These are phyloP conservation scores for Mycena epipterygia DNA, from an alignment of 768 basidiomycete species.

Conservation along the genomic window DNA sequence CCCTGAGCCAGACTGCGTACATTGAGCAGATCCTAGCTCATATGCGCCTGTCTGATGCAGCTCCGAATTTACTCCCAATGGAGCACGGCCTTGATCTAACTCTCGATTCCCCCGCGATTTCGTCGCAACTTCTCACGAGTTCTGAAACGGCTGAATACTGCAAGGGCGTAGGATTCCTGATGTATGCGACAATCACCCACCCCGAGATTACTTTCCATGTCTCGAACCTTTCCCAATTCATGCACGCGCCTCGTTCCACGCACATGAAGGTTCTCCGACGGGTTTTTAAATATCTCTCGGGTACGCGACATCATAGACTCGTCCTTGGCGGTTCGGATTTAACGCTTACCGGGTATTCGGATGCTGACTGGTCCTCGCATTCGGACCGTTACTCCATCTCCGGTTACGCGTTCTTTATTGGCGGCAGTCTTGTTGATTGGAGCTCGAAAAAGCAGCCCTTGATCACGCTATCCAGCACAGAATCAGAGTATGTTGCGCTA, in stretches of 20 bases:
- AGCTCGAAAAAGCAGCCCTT: not conserved
- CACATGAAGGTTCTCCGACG: not conserved
- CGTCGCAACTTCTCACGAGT: no score
- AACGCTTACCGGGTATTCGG: constrained; percentile 1
- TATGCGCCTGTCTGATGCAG: constrained; percentile 1
- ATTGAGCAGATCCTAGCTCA: constrained; percentile 1
- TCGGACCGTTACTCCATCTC: not conserved
- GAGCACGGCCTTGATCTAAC: not conserved
- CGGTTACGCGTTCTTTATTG: not conserved
- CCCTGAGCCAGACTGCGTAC: constrained; percentile 3
- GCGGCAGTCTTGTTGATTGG: not conserved
- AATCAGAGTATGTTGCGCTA: not conserved
- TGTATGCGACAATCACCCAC: not conserved
- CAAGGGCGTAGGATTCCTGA: not conserved
- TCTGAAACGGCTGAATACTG: no score
- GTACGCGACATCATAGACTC: not conserved
- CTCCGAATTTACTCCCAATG: not conserved
- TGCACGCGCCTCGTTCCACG: not conserved
- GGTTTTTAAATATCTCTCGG: not conserved
- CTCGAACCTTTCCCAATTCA: not conserved
- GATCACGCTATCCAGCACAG: not conserved
- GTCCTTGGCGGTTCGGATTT: constrained; percentile 1
- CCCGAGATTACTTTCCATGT: not conserved
- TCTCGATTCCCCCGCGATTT: no score
- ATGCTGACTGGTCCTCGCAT: not conserved